phyloP scores from a whole-genome alignment of 1,139 yeast genomes.

The Kazachstania sp. region DNA sequence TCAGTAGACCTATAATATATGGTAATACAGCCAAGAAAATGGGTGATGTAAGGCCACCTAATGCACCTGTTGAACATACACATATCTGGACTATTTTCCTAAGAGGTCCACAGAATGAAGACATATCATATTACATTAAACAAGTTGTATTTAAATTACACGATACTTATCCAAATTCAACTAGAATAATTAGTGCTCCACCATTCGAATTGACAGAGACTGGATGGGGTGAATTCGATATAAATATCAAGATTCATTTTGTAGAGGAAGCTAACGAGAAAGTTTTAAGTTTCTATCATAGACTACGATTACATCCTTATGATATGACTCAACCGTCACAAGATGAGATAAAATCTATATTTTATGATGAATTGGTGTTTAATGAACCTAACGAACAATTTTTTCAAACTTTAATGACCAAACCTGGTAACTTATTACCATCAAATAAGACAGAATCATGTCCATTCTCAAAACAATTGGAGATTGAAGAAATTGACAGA shows the following conservation, averaged over 20 bases:
- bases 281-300: constrained; percentile 78
- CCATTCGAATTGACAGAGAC: constrained; percentile 96
- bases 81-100: constrained; percentile 95
- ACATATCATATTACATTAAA: constrained; percentile 73
- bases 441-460: constrained; percentile 41
- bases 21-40: constrained; percentile 82
- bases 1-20: constrained; percentile 76
- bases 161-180: constrained; percentile 83
- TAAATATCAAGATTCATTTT: constrained; percentile 77
- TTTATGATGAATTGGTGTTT: constrained; percentile 87
- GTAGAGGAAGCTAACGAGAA: constrained; percentile 83
- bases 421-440: constrained; percentile 70
- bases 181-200: constrained; percentile 75
- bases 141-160: constrained; percentile 91
- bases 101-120: constrained; percentile 74
- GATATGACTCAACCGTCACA: constrained; percentile 30
- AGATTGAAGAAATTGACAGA: constrained; percentile 50
- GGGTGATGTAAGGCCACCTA: constrained; percentile 51
- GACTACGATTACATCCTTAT: constrained; percentile 85
- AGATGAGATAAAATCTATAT: constrained; percentile 52
- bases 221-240: constrained; percentile 99
- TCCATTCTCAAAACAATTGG: constrained; percentile 48
- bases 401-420: constrained; percentile 60
- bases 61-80: constrained; percentile 83
- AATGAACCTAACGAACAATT: constrained; percentile 91